Base-by-base conservation (phyloP, 208 protist genomes). In the Angomonas deanei region DNA sequence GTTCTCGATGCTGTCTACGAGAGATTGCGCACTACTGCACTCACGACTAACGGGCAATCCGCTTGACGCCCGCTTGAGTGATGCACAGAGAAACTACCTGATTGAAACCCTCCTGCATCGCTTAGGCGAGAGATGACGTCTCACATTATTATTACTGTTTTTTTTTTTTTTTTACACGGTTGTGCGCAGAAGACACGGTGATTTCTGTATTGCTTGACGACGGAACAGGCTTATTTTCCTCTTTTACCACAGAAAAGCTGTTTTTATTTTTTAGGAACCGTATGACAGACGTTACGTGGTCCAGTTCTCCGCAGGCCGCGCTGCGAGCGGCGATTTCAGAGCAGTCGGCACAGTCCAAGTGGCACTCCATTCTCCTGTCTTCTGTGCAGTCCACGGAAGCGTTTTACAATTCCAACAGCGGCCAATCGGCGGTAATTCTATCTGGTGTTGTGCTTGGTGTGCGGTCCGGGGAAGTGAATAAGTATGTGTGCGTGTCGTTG, bases 1-100 rank as follows among this genome's bases (percentile, higher is more conserved):
- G 64, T 74, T 78, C 26, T 60, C 85, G 0, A 89, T 94, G 85
- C 74, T 94, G 28, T 92, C 85, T 50, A 94, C 88, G 26, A 70
- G 88, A 1, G 88, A 94, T 42, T 70, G 82, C 21, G 80, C 80
- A 6, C 47, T 94, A 26, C 63, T 94, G 23, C 60, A 66, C 1
- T 82, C 82, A 1, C 72, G 88, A 65, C 74, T 76, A 54, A 72
- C 53, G 27, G 68, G 75, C 47, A 55, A 55, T 15, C 66, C 56
- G 15, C 80, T 90, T 0, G 88, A 94, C 63, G 70, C 79, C 2
- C 76, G 84, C 30, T 64, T 94, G 34, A 94, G 84, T 61, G 55
- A 48, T 26, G 52, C 68, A n/a, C 82, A 94, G 15, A 70, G 67
- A 34, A 66, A 49, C 1, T 94, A 94, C 65, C 72, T 94, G 15